phyloP scores from a whole-genome alignment of 176 grass and related monocot species.

The Poa pratensis region DNA sequence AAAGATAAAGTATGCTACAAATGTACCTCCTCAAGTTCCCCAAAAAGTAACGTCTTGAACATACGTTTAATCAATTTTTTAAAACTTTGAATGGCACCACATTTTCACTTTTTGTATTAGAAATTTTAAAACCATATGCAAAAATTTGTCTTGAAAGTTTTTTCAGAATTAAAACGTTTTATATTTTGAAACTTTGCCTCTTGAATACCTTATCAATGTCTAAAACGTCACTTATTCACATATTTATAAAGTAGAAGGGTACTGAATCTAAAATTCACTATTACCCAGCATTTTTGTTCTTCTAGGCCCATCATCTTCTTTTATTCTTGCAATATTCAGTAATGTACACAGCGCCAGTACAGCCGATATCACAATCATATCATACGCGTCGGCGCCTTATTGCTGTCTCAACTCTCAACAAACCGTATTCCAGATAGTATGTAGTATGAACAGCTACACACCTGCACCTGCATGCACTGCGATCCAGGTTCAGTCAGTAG shows the following conservation, averaged over 20 bases:
- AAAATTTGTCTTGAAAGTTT: not conserved
- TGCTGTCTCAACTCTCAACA: not conserved
- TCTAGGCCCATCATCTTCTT: not conserved
- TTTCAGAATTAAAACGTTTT: not conserved
- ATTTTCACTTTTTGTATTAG: not conserved
- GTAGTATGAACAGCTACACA: not conserved
- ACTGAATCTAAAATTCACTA: not conserved
- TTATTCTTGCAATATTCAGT: constrained; percentile 25
- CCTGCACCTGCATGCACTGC: not conserved
- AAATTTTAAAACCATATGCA: no score
- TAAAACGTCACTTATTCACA: not conserved
- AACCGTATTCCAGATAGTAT: not conserved
- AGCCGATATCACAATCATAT: not conserved
- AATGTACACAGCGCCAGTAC: not conserved
- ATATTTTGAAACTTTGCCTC: not conserved
- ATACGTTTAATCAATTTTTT: not conserved
- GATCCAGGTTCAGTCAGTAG: constrained; percentile 37
- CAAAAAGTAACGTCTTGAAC: not conserved
- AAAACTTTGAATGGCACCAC: not conserved
- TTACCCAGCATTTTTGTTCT: not conserved
- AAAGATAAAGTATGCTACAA: not conserved
- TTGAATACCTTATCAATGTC: not conserved
- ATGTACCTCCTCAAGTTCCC: not conserved
- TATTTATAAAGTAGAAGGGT: not conserved
- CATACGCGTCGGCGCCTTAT: not conserved